Evolutionary conservation across 768 basidiomycete species (phyloP), one percentile per base, ranked within the genome.

Genomic region (Tephrocybe rancida): DNA sequence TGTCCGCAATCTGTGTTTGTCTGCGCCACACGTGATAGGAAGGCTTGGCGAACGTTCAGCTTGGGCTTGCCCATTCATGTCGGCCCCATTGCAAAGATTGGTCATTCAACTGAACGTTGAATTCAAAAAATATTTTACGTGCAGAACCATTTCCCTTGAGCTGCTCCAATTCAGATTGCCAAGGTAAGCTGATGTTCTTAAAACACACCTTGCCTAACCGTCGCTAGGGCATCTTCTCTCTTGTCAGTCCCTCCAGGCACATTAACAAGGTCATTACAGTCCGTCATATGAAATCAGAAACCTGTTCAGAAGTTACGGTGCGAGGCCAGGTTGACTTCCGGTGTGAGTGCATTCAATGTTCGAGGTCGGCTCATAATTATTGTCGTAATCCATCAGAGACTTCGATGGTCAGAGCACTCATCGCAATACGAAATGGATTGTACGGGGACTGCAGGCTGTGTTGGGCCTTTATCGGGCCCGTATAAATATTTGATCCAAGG

Each of bases 91-190:
- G 30, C 25, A 21, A 34, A 46, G 39, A 21, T n/a, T 29, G 25
- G 5, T 53, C 13, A 30, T 6, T 32, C 14, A 16, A 16, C 5
- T 16, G 16, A 37, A 44, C 25, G 26, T 14, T 27, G 35, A 9
- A 27, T 42, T 8, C n/a, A 51, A 37, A 26, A 3, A 16, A n/a
- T n/a, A n/a, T 68, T 85, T n/a, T 64, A 88, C 87, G 87, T 79
- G 71, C 85, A 89, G 66, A 89, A 88, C 86, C 86, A 88, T 56
- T 74, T 79, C 2, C 87, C 87, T 27, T 73, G 84, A 9, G n/a
- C n/a, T n/a, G n/a, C n/a, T n/a, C n/a, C 13, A n/a, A n/a, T n/a
- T n/a, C 11, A 18, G 9, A 21, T 8, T 43, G 27, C n/a, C n/a
- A n/a, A n/a, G n/a, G n/a, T n/a, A n/a, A n/a, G n/a, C 6, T 5